Percentiles rank a stretch among this genome's conserved stretches.
Conservation (phyloP, 2,329 filamentous ascomycete genomes). For the Cercospora brassicicola region DNA sequence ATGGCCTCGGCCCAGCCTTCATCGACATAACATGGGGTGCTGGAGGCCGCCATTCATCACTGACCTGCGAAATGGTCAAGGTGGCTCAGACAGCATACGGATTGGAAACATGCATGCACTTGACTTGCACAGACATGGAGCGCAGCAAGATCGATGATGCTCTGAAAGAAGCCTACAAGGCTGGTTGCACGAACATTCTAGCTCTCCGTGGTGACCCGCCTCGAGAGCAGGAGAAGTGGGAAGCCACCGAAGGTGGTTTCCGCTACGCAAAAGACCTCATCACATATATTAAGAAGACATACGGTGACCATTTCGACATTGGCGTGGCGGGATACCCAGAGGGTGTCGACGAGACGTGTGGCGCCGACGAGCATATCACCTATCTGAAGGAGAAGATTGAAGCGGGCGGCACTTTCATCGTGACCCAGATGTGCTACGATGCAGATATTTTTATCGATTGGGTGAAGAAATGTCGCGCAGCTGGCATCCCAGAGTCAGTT, state of each 20-base stretch:
- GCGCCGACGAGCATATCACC: conserved; percentile 79
- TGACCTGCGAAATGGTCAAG: conserved; percentile 96
- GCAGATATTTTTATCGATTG: conserved; percentile 91
- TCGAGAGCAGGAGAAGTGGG: conserved; percentile 90
- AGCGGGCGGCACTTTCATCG: conserved; percentile 86
- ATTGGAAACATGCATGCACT: conserved; percentile 97
- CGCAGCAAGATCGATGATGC: conserved; percentile 87
- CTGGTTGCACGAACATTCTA: conserved; percentile 95
- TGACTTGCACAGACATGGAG: conserved; percentile 98
- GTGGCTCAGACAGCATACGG: conserved; percentile 94
- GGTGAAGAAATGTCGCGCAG: conserved; percentile 80
- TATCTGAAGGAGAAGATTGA: conserved; percentile 98
- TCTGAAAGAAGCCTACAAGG: conserved; percentile 82
- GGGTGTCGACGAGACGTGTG: conserved; percentile 87
- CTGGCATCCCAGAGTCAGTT: conserved; percentile 68
- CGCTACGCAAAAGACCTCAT: conserved; percentile 90
- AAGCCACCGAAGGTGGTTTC: conserved; percentile 76
- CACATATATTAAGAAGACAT: conserved; percentile 74
- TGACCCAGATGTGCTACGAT: conserved; percentile 99
- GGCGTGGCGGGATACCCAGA: conserved; percentile 96
- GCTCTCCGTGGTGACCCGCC: conserved; percentile 92
- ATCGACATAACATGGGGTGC: conserved; percentile 99
- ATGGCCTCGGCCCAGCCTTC: conserved; percentile 87
- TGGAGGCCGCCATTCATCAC: conserved; percentile 82
- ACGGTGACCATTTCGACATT: conserved; percentile 92